Evolutionary conservation across 2,329 filamentous ascomycete genomes (phyloP).

Genomic region (Botrytis tulipae): DNA sequence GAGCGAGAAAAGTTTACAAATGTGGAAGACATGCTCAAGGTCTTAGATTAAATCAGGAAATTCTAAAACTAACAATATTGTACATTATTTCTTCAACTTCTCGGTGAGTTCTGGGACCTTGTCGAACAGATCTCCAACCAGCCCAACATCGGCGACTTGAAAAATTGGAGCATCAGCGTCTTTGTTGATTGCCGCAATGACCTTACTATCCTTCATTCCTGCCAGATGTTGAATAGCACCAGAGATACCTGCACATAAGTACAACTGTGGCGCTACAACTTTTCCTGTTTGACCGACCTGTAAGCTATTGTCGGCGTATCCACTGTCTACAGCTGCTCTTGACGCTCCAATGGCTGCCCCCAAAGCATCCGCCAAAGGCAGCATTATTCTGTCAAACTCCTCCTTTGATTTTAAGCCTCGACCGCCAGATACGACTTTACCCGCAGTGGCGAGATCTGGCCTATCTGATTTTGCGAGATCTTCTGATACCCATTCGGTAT

Average conservation of each 20-base stretch:
- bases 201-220: slow-evolving; percentile 99
- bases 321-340: slow-evolving; percentile 91
- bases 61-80: slow-evolving; percentile 26
- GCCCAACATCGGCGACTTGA: slow-evolving; percentile 92
- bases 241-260: slow-evolving; percentile 92
- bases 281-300: slow-evolving; percentile 99
- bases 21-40: slow-evolving; percentile 56
- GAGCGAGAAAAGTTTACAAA: slow-evolving; percentile 69
- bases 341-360: slow-evolving; percentile 96
- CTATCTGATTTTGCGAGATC: slow-evolving; percentile 90
- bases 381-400: slow-evolving; percentile 90
- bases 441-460: slow-evolving; percentile 87
- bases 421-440: slow-evolving; percentile 87
- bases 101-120: slow-evolving; percentile 94
- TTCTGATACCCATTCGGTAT: slow-evolving; percentile 90
- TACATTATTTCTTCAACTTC: slow-evolving; percentile 66
- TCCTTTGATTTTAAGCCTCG: slow-evolving; percentile 96
- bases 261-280: slow-evolving; percentile 94
- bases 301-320: slow-evolving; percentile 96
- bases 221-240: slow-evolving; percentile 97
- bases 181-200: slow-evolving; percentile 98
- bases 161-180: slow-evolving; percentile 96
- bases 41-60: slow-evolving; percentile 42
- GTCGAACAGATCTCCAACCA: slow-evolving; percentile 94
- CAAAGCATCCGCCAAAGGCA: slow-evolving; percentile 85